Evolutionary conservation across 768 basidiomycete species (phyloP).

Genomic region (Crucibulum laeve): DNA sequence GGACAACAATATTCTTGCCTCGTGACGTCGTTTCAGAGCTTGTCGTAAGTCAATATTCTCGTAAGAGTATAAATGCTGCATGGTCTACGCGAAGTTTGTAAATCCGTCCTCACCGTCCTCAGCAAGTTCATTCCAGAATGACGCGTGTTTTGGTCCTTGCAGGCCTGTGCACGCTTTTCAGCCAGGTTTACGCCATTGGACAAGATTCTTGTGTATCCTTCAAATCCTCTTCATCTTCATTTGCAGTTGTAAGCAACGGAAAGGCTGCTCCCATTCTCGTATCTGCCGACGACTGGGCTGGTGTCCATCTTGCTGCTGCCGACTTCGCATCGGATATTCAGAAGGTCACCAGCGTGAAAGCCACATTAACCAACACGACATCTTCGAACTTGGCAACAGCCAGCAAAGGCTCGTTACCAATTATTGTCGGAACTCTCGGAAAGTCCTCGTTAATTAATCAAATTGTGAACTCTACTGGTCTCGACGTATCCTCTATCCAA

Average conservation of each 20-base stretch:
- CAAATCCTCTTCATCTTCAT: conserved; percentile 26
- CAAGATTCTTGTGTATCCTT: conserved; percentile 47
- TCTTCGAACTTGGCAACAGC: conserved; percentile 18
- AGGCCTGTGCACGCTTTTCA: conserved; percentile 8
- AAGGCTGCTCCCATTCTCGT: conserved; percentile 45
- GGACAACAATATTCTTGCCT: background rate
- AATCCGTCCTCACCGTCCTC: background rate
- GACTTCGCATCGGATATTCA: conserved; percentile 62
- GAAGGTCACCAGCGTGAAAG: conserved; percentile 51
- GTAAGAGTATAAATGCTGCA: no score
- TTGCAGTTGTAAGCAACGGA: conserved; percentile 41
- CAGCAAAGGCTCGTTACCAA: conserved; percentile 28
- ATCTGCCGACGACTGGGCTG: conserved; percentile 57
- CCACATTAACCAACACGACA: conserved; percentile 48
- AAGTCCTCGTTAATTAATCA: conserved; percentile 49
- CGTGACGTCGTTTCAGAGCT: conserved; percentile 1
- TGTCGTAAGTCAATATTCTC: background rate
- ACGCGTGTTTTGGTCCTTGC: conserved; percentile 8
- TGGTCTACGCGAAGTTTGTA: background rate
- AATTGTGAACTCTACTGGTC: conserved; percentile 45
- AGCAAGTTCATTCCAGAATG: background rate
- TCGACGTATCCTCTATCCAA: conserved; percentile 52
- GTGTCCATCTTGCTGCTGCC: conserved; percentile 54
- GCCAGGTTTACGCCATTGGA: conserved; percentile 35
- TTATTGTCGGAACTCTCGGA: conserved; percentile 65